Evolutionary conservation across 2,329 filamentous ascomycete species (phyloP).

Genomic region (Ceratocystis papillata): DNA sequence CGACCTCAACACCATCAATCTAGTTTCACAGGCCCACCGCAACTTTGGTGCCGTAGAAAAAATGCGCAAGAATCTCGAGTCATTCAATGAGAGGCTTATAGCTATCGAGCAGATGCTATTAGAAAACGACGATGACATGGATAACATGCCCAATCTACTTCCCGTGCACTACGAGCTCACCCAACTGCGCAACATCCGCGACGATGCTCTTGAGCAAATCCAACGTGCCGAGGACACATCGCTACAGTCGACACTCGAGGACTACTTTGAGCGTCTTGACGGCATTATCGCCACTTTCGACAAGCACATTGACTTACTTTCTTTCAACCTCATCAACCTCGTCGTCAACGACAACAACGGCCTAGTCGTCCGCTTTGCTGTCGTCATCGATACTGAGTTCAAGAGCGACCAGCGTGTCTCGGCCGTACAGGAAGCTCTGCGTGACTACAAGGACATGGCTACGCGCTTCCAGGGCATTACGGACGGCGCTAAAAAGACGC

Average conservation of each 20-base stretch:
- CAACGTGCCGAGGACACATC: conserved; percentile 60
- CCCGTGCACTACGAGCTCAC: conserved; percentile 87
- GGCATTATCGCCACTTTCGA: conserved; percentile 90
- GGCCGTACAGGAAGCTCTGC: conserved; percentile 86
- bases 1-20: conserved; percentile 87
- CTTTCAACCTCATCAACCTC: conserved; percentile 78
- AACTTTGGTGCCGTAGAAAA: conserved; percentile 91
- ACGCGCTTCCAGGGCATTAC: conserved; percentile 91
- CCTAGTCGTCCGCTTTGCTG: conserved; percentile 78
- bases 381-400: conserved; percentile 92
- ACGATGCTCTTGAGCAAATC: conserved; percentile 96
- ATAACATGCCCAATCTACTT: conserved; percentile 86
- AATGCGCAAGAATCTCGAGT: conserved; percentile 85
- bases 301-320: conserved; percentile 80
- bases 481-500: conserved; percentile 78
- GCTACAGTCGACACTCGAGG: conserved; percentile 70
- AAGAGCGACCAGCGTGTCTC: conserved; percentile 87
- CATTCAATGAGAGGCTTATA: conserved; percentile 66
- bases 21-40: conserved; percentile 85
- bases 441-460: conserved; percentile 90
- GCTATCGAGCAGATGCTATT: conserved; percentile 67
- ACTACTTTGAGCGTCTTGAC: conserved; percentile 81
- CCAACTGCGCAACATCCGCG: conserved; percentile 81
- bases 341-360: conserved; percentile 79
- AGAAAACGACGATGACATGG: conserved; percentile 73